Percentiles rank a stretch among this genome's conserved stretches.
Evolutionary conservation across 768 basidiomycete genomes (phyloP).

Genomic region (Chalciporus sphaerocephalus): DNA sequence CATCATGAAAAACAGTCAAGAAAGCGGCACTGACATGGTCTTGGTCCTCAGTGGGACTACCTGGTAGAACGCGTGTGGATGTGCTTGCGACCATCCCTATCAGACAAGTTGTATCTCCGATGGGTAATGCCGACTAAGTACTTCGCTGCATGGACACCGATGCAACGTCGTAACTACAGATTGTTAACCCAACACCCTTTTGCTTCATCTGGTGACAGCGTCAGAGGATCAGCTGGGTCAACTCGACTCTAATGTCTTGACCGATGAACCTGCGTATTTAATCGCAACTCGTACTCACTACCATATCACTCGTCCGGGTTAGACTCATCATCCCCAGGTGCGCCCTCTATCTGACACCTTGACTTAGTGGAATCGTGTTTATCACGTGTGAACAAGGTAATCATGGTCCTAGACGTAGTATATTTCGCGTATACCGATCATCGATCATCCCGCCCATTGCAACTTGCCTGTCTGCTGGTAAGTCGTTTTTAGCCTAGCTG

Average conservation of each 20-base stretch:
- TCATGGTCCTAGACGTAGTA: too few species aligned
- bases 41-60: conserved; percentile 88
- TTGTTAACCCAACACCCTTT: conserved; percentile 8
- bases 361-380: conserved; percentile 36
- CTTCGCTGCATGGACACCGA: too few species aligned
- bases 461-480: conserved; percentile 37
- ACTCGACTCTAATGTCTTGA: conserved; percentile 36
- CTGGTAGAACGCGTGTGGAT: too few species aligned
- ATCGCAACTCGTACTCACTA: conserved; percentile 38
- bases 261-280: conserved; percentile 21
- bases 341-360: conserved; percentile 46
- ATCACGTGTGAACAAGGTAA: too few species aligned
- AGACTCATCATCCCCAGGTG: conserved; percentile 37
- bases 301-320: conserved; percentile 34
- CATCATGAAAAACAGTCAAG: conserved; percentile 13
- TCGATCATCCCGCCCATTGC: too few species aligned
- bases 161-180: too few species aligned
- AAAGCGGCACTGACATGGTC: conserved; percentile 66
- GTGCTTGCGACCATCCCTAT: too few species aligned
- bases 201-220: conserved; percentile 37
- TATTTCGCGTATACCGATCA: too few species aligned
- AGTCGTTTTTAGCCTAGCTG: conserved; percentile 39
- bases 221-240: conserved; percentile 31
- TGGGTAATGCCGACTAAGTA: conserved; percentile 11
- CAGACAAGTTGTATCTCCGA: conserved; percentile 29